Conservation (phyloP, 2,329 filamentous ascomycete genomes). For the Fusarium subtropicale region DNA sequence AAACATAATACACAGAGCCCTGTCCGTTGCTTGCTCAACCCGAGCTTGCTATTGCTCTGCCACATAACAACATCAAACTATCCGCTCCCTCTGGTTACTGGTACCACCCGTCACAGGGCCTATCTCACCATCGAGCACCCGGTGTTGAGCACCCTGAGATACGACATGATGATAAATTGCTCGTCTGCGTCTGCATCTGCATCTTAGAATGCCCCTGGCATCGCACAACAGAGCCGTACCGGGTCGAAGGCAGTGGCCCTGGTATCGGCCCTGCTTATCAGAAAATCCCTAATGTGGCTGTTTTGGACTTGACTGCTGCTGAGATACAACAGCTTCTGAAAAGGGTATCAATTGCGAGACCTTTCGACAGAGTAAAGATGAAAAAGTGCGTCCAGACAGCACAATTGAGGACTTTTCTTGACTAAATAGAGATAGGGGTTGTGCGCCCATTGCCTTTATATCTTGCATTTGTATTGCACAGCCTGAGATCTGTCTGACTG, state of each 20-base stretch:
- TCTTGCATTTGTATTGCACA: slow-evolving; percentile 45
- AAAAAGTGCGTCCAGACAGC: background rate
- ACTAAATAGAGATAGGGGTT: slow-evolving; percentile 25
- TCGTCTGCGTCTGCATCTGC: slow-evolving; percentile 24
- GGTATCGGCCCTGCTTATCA: slow-evolving; percentile 37
- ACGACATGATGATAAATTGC: slow-evolving; percentile 30
- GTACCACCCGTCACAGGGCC: slow-evolving; percentile 40
- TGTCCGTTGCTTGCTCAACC: slow-evolving; percentile 47
- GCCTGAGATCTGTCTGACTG: slow-evolving; percentile 44
- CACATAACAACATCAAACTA: slow-evolving; percentile 24
- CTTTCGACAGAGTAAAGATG: background rate
- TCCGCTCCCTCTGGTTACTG: slow-evolving; percentile 30
- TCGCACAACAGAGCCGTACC: slow-evolving; percentile 35
- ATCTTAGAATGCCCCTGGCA: slow-evolving; percentile 19
- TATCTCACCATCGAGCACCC: slow-evolving; percentile 38
- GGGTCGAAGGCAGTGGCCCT: slow-evolving; percentile 32
- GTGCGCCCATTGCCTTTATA: slow-evolving; percentile 41
- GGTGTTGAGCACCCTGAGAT: slow-evolving; percentile 29
- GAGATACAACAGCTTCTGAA: slow-evolving; percentile 12
- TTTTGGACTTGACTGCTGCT: background rate
- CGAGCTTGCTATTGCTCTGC: slow-evolving; percentile 44
- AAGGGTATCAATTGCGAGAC: slow-evolving; percentile 36
- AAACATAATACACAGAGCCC: slow-evolving; percentile 40
- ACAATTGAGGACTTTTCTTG: background rate
- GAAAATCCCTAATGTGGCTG: slow-evolving; percentile 16